phyloP scores from a whole-genome alignment of 2,329 filamentous ascomycete species.

The Apiospora saccharicola region DNA sequence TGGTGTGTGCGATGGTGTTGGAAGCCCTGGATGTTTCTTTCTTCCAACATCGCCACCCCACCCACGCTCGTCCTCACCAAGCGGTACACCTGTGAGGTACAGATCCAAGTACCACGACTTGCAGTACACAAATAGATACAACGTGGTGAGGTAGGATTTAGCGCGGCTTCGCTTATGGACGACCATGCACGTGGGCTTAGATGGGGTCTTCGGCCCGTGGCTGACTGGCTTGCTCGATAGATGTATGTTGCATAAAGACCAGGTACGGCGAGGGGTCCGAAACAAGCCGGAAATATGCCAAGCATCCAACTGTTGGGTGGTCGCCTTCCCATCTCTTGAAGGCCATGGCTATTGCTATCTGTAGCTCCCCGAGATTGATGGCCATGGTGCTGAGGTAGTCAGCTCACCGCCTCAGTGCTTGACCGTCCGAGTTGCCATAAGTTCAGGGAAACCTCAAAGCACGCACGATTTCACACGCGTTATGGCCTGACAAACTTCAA shows the following conservation, averaged over 20 bases:
- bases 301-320: not conserved
- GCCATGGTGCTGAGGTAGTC: not conserved
- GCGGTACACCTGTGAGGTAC: conserved; percentile 1
- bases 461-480: not conserved
- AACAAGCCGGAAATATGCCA: not conserved
- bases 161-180: not conserved
- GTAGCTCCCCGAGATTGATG: not conserved
- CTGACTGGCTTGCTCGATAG: not conserved
- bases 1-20: conserved; percentile 1
- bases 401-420: not conserved
- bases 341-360: not conserved
- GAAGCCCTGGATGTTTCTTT: not conserved
- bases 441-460: not conserved
- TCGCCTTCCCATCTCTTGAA: not conserved
- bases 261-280: not conserved
- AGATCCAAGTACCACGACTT: conserved; percentile 6
- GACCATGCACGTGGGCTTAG: conserved; percentile 4
- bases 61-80: not conserved
- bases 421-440: not conserved
- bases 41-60: conserved; percentile 1
- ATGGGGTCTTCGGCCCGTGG: conserved; percentile 2
- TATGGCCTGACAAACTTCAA: not conserved
- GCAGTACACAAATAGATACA: not conserved
- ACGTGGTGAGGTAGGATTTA: not conserved
- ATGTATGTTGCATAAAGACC: not conserved